Base-by-base conservation (phyloP, 2,329 filamentous ascomycete species). In the Myrmaecium sp. region DNA sequence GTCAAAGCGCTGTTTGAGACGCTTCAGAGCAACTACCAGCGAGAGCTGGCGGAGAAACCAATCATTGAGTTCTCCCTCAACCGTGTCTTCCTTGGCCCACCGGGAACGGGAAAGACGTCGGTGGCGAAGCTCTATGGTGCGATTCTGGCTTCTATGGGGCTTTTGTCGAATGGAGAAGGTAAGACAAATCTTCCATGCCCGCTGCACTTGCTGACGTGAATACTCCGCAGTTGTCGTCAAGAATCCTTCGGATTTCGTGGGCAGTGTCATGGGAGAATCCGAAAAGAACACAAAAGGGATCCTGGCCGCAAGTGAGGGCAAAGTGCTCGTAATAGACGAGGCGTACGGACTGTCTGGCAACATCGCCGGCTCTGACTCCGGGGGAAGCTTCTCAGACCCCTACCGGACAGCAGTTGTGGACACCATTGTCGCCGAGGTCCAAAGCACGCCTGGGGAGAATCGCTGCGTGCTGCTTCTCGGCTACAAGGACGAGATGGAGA, bases 261-360 rank as follows among this genome's bases (percentile, higher is more conserved):
- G 75, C 0, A 50, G 47, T 6, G 55, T 42, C 0, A 33, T 86
- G 0, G 79, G 79, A 0, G 54, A 62, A 2, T 83, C 78, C 0
- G 78, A 86, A 43, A 55, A 62, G 2, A 68, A 71, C 17, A 84
- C 78, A 0, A 84, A 80, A 36, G 71, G 57, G 0, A 82, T 84
- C 5, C 56, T 86, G 0, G 67, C 65, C 0, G 53, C 69, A 0
- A 70, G 74, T 0, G 35, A 63, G 0, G 79, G 80, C 0, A 86
- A 84, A 35, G 75, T 84, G 0, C 60, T 86, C 0, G 66, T 86
- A 9, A 82, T 86, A 3, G 79, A 86, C 33, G 79, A 89, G 41
- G 78, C 78, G 0, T 84, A 86, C 35, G 69, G 70, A 17, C 56
- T 86, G 0, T 65, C 60, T 23, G 47, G 51, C 2, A 54, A 54